Evolutionary conservation across 2,329 filamentous ascomycete genomes (phyloP).

Genomic region (Hypoxylon sp.): DNA sequence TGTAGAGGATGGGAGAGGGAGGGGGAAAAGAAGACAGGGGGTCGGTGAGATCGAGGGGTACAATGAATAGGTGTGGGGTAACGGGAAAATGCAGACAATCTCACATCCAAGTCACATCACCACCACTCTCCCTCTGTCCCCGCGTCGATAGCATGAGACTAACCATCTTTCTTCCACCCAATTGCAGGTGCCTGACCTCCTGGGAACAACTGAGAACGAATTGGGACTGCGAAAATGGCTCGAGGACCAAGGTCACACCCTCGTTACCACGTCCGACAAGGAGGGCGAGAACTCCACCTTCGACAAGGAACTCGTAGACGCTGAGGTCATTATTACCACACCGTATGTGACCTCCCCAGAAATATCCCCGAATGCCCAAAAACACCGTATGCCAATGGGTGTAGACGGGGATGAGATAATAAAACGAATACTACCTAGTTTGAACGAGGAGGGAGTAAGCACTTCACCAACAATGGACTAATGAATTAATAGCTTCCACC

Average conservation of each 20-base stretch:
- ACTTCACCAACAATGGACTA: slow-evolving; percentile 19
- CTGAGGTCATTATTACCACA: slow-evolving; percentile 99
- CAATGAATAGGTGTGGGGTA: slow-evolving; percentile 40
- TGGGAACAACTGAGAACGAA: slow-evolving; percentile 98
- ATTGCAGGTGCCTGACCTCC: slow-evolving; percentile 77
- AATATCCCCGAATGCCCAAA: slow-evolving; percentile 11
- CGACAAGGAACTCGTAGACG: slow-evolving; percentile 94
- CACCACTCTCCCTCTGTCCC: slow-evolving; percentile 20
- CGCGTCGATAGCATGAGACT: slow-evolving; percentile 35
- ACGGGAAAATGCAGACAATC: slow-evolving; percentile 15
- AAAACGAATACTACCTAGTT: background rate
- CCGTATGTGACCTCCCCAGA: slow-evolving; percentile 69
- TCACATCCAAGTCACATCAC: slow-evolving; percentile 37
- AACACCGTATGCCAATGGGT: background rate
- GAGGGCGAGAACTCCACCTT: slow-evolving; percentile 93
- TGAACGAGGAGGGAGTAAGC: background rate
- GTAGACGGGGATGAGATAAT: background rate
- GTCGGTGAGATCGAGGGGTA: background rate
- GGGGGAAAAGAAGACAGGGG: slow-evolving; percentile 10
- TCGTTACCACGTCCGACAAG: slow-evolving; percentile 98
- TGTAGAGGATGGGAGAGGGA: slow-evolving; percentile 22
- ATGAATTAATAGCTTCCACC: slow-evolving; percentile 80
- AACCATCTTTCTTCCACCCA: slow-evolving; percentile 41
- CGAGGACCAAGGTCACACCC: slow-evolving; percentile 94
- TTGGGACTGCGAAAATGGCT: slow-evolving; percentile 97